Percentiles rank a stretch among this genome's conserved stretches.
Conservation (phyloP, 495 filamentous ascomycete genomes). For the Tuber borchii region DNA sequence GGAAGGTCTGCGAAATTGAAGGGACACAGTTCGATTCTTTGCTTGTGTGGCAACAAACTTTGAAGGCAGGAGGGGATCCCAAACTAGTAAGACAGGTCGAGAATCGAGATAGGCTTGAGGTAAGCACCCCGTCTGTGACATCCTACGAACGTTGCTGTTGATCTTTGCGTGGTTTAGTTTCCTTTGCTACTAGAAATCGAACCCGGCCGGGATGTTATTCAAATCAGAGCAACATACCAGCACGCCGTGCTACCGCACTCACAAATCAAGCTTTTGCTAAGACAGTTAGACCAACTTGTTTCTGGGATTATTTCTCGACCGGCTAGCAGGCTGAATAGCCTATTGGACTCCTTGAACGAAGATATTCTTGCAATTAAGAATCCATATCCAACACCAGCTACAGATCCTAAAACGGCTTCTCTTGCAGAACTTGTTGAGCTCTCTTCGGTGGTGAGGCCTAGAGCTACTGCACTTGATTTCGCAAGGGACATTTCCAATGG, state of each 20-base stretch:
- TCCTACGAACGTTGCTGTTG: conserved; percentile 8
- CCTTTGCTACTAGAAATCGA: conserved; percentile 65
- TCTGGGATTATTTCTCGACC: conserved; percentile 47
- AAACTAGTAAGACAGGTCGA: conserved; percentile 48
- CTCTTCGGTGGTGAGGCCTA: conserved; percentile 48
- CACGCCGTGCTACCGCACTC: conserved; percentile 46
- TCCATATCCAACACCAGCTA: conserved; percentile 35
- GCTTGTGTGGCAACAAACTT: conserved; percentile 70
- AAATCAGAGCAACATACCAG: conserved; percentile 51
- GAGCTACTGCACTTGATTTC: conserved; percentile 56
- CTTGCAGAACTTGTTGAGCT: conserved; percentile 53
- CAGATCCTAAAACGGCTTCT: conserved; percentile 28
- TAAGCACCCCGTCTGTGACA: conserved; percentile 1
- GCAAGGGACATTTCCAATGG: conserved; percentile 45
- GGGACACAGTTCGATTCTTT: conserved; percentile 61
- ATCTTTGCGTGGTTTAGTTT: conserved; percentile 48
- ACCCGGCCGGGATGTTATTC: conserved; percentile 47
- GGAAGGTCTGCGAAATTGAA: conserved; percentile 49
- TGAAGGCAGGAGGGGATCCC: conserved; percentile 43
- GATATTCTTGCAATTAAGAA: conserved; percentile 55
- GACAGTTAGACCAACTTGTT: conserved; percentile 54
- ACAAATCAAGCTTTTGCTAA: conserved; percentile 52
- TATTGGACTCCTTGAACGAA: conserved; percentile 40
- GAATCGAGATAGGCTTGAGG: conserved; percentile 57
- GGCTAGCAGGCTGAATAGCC: conserved; percentile 15